phyloP scores from a whole-genome alignment of 331 rosid species.

The Cydonia oblonga region DNA sequence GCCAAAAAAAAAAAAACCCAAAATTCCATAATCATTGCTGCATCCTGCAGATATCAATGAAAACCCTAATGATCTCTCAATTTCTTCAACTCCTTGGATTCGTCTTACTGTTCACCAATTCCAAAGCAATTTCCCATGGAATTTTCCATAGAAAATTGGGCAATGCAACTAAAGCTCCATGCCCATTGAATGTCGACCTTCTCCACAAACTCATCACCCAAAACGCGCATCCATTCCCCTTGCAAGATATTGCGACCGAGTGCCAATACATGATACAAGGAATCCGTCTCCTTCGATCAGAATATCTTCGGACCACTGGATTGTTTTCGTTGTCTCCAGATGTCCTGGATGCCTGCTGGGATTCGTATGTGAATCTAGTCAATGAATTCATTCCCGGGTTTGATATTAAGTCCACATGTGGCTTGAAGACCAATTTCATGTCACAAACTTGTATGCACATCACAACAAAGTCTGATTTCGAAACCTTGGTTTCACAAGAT shows the following conservation, averaged over 20 bases:
- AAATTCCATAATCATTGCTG: neutral
- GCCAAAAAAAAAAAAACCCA: neutral
- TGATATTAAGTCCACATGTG: constrained; percentile 2
- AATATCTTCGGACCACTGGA: constrained; percentile 1
- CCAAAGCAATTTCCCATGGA: neutral
- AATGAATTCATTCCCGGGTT: constrained; percentile 1
- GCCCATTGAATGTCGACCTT: neutral
- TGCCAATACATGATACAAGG: constrained; percentile 16
- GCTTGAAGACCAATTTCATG: constrained; percentile 5
- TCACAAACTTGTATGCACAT: constrained; percentile 10
- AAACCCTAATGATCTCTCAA: neutral
- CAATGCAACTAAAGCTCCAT: neutral
- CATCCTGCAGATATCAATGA: neutral
- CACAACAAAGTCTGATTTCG: constrained; percentile 2
- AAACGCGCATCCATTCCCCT: neutral
- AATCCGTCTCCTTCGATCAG: constrained; percentile 18
- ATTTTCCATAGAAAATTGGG: neutral
- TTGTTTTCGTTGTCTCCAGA: constrained; percentile 5
- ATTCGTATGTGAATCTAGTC: neutral
- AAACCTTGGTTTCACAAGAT: neutral
- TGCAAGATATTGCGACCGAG: neutral
- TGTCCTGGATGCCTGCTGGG: constrained; percentile 11
- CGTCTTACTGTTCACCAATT: neutral
- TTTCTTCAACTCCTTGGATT: constrained; percentile 3
- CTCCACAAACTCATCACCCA: constrained; percentile 1